Percentiles rank a stretch among this genome's conserved stretches.
These are phyloP conservation scores for Gossypium thurberi DNA, from an alignment of 345 rosid genomes.

Conservation along the genomic window DNA sequence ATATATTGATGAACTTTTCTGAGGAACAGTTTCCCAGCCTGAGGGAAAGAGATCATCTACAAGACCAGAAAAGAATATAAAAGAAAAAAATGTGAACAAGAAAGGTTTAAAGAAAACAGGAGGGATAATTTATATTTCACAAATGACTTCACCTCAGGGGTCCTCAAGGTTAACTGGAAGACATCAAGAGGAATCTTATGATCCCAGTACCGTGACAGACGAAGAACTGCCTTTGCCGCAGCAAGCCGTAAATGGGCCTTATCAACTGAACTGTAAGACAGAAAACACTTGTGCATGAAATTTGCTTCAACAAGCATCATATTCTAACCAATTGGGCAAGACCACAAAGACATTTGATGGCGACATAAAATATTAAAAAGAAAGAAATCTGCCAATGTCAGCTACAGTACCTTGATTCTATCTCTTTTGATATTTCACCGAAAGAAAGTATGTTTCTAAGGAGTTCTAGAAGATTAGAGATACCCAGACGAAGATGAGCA, in stretches of 20 bases:
- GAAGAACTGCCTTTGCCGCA: constrained; percentile 92
- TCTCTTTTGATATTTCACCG: constrained; percentile 74
- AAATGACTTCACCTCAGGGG: constrained; percentile 56
- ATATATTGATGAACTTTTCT: constrained; percentile 83
- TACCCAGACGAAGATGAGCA: constrained; percentile 81
- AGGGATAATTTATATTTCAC: constrained; percentile 11
- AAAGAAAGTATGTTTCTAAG: constrained; percentile 55
- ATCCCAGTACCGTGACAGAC: constrained; percentile 84
- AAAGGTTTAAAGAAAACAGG: constrained; percentile 5
- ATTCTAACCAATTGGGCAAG: constrained; percentile 7
- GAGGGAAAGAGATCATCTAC: constrained; percentile 75
- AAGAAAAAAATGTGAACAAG: constrained; percentile 6
- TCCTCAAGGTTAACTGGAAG: constrained; percentile 64
- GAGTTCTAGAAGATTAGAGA: constrained; percentile 57
- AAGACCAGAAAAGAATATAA: constrained; percentile 20
- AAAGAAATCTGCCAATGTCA: neutral
- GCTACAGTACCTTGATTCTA: constrained; percentile 59
- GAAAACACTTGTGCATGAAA: constrained; percentile 14
- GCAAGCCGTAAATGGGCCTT: constrained; percentile 87
- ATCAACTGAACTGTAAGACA: constrained; percentile 65
- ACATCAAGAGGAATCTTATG: constrained; percentile 74
- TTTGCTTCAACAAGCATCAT: constrained; percentile 9
- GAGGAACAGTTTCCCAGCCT: constrained; percentile 67
- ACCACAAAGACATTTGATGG: neutral
- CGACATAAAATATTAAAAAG: neutral